A percentile compares a stretch with the other conserved stretches of the same genome.
phyloP scores from a whole-genome alignment of 2,329 filamentous ascomycete species.

The Neocatenulostroma microsporum region DNA sequence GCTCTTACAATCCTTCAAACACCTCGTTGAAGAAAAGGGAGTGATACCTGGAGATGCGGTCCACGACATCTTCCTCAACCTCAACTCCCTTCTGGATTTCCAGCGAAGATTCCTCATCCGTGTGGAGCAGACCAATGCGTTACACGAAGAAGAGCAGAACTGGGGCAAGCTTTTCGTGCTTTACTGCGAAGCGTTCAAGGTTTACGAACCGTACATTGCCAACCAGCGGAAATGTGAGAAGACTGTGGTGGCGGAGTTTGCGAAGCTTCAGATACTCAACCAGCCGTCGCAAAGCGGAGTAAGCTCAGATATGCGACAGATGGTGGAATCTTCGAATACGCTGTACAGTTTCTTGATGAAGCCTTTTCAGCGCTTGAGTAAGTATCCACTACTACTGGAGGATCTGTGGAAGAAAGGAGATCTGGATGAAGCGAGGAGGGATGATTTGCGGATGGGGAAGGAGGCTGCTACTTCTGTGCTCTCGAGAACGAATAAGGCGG shows the following conservation, averaged over 20 bases:
- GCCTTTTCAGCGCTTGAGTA: constrained; percentile 89
- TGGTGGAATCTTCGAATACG: constrained; percentile 79
- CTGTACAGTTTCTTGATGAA: constrained; percentile 85
- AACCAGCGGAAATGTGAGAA: constrained; percentile 88
- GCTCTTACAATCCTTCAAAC: constrained; percentile 86
- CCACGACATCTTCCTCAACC: constrained; percentile 92
- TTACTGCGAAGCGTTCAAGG: constrained; percentile 79
- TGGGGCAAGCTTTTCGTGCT: constrained; percentile 90
- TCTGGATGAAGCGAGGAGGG: constrained; percentile 59
- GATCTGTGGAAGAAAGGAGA: constrained; percentile 80
- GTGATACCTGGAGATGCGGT: constrained; percentile 82
- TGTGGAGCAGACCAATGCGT: constrained; percentile 88
- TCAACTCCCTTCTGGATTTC: constrained; percentile 91
- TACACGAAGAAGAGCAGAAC: constrained; percentile 67
- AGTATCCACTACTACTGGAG: constrained; percentile 85
- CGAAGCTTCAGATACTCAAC: constrained; percentile 79
- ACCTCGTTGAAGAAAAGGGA: constrained; percentile 77
- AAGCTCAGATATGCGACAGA: constrained; percentile 53
- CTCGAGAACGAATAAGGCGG: constrained; percentile 78
- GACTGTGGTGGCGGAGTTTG: constrained; percentile 75
- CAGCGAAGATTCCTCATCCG: constrained; percentile 91
- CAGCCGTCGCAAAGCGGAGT: constrained; percentile 65
- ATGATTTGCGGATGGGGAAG: constrained; percentile 68
- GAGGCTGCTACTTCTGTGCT: constrained; percentile 75
- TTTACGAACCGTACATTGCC: constrained; percentile 95